Base-by-base conservation (phyloP, 2,329 filamentous ascomycete species). In the Monilinia fructicola region DNA sequence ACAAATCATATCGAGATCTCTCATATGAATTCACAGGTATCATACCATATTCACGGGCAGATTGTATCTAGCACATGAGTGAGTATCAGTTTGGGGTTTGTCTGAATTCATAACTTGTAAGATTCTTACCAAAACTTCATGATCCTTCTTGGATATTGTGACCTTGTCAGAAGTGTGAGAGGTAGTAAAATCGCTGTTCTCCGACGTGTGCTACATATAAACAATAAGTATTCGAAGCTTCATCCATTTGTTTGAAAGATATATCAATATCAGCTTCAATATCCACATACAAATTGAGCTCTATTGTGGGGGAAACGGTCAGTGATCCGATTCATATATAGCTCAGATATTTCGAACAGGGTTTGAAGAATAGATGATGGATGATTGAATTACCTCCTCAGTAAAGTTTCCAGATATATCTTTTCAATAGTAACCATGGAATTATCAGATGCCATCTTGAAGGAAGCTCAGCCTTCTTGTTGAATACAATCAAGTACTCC, bases 361-460 rank as follows among this genome's bases (percentile, higher is more conserved):
- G 54, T 50, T 44, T 23, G 18, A 9, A 40, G 59, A 40, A 48
- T 38, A 63, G 56, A 48, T 14, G 11, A 48, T n/a, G 16, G 18
- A n/a, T 7, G 18, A n/a, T 48, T 10, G 21, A 54, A 82, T 79
- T 77, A 90, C 88, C 85, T 84, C 74, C 83, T 82, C 64, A 88
- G 74, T 56, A 90, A 79, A 67, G 85, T 84, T 72, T 89, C 83
- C 71, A 89, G 85, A 77, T 89, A 85, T 60, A 78, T 76, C 73
- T 83, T 85, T 69, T 85, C 84, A 70, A 89, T 82, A 12, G 85
- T 87, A 61, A 89, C 82, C 58, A 50, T 40, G 14, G 14, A 35
- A 70, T 81, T 78, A 54, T 65, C 69, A 6, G 67, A 66, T 42
- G 70, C 69, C 71, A 73, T 74, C 40, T 59, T 70, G 60, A 42